Conservation (phyloP, 2,329 filamentous ascomycete species). For the Coniochaeta ligniaria region DNA sequence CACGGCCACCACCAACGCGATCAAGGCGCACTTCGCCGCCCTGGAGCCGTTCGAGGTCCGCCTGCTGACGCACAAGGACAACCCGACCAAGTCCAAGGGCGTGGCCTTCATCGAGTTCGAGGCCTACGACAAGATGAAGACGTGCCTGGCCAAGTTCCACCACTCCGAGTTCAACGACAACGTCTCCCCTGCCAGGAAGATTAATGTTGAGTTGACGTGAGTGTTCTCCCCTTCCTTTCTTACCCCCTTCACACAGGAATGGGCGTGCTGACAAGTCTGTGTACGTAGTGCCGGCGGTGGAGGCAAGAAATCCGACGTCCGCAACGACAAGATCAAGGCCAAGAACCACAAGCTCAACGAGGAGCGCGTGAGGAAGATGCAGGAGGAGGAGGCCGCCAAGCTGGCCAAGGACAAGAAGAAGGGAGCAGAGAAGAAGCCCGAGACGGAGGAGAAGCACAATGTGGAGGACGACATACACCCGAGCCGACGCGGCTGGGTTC, state of each 20-base stretch:
- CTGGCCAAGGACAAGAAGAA: slow-evolving; percentile 24
- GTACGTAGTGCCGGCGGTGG: slow-evolving; percentile 69
- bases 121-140: slow-evolving; percentile 83
- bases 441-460: slow-evolving; percentile 18
- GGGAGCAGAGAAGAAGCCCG: slow-evolving; percentile 22
- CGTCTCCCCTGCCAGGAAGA: slow-evolving; percentile 54
- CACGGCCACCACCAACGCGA: slow-evolving; percentile 62
- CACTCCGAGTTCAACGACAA: slow-evolving; percentile 67
- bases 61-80: slow-evolving; percentile 55
- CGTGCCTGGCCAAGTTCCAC: slow-evolving; percentile 84
- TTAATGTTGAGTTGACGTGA: slow-evolving; percentile 88
- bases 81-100: slow-evolving; percentile 32
- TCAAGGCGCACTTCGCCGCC: slow-evolving; percentile 71
- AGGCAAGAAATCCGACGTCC: slow-evolving; percentile 58
- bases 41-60: slow-evolving; percentile 66
- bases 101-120: slow-evolving; percentile 88
- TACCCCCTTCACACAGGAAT: not conserved
- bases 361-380: slow-evolving; percentile 41
- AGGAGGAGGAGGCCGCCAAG: slow-evolving; percentile 33
- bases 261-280: slow-evolving; percentile 7
- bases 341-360: slow-evolving; percentile 86
- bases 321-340: slow-evolving; percentile 69
- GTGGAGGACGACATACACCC: slow-evolving; percentile 38
- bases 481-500: slow-evolving; percentile 34
- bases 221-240: slow-evolving; percentile 21